A percentile compares a stretch with the other conserved stretches of the same genome.
Evolutionary conservation across 2,329 filamentous ascomycete species (phyloP).

Genomic region (Neobulgaria alba): DNA sequence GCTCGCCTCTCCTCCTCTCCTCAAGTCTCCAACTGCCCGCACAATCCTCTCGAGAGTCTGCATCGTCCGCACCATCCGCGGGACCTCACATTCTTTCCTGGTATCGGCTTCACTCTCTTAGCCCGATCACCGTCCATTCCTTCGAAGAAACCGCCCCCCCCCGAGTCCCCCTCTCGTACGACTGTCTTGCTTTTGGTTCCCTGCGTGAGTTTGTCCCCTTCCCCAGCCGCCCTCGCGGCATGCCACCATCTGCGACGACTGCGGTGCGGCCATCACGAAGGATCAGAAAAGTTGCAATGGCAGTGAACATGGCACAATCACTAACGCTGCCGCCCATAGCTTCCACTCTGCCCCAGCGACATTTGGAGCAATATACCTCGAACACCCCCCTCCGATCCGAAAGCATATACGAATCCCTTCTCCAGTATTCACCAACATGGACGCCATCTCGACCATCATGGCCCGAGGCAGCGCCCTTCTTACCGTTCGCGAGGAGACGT

Average conservation of each 20-base stretch:
- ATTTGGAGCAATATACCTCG: constrained; percentile 1
- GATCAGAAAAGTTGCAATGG: not conserved
- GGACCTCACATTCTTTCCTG: constrained; percentile 29
- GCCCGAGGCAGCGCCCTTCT: constrained; percentile 34
- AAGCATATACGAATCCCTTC: constrained; percentile 9
- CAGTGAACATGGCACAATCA: not conserved
- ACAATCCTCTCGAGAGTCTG: constrained; percentile 3
- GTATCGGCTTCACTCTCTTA: constrained; percentile 38
- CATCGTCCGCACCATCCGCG: constrained; percentile 26
- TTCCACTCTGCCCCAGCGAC: not conserved
- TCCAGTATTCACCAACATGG: constrained; percentile 12
- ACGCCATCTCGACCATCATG: constrained; percentile 22
- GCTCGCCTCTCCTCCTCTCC: constrained; percentile 2
- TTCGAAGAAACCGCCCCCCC: constrained; percentile 12
- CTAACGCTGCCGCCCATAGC: not conserved
- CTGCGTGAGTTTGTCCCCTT: constrained; percentile 16
- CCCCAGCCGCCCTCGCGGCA: too few species aligned
- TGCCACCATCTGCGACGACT: not conserved
- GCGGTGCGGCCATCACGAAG: not conserved
- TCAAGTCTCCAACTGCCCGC: constrained; percentile 7
- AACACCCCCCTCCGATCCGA: constrained; percentile 1
- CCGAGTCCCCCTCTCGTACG: constrained; percentile 4
- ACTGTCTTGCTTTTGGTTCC: constrained; percentile 11
- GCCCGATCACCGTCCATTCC: constrained; percentile 33
- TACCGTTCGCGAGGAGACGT: constrained; percentile 38